phyloP scores from a whole-genome alignment of 805 yeast genomes.

The Candida railenensis region DNA sequence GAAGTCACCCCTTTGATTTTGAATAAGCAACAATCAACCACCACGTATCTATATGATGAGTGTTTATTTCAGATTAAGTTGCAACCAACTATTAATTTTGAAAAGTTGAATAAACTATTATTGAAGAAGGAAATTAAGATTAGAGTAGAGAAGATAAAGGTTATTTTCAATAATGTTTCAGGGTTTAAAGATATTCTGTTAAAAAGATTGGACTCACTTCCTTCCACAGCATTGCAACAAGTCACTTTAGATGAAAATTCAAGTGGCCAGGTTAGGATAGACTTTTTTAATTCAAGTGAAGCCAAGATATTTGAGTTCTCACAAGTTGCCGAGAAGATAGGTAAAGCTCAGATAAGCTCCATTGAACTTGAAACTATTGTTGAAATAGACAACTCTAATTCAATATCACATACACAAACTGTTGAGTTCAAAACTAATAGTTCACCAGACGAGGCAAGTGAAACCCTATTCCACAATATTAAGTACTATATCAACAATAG shows the following conservation, averaged over 20 bases:
- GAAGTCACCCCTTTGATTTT: constrained; percentile 16
- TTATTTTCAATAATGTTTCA: constrained; percentile 7
- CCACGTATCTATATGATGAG: constrained; percentile 16
- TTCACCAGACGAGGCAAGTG: not conserved
- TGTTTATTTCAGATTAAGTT: constrained; percentile 20
- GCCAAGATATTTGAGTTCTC: constrained; percentile 17
- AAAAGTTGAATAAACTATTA: constrained; percentile 8
- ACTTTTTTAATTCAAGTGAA: not conserved
- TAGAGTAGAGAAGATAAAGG: constrained; percentile 10
- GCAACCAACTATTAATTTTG: constrained; percentile 9
- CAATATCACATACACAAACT: not conserved
- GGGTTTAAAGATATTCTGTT: not conserved
- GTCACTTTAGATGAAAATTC: not conserved
- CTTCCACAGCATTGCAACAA: not conserved
- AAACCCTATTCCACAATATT: not conserved
- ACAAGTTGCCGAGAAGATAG: constrained; percentile 21
- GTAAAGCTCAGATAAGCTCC: constrained; percentile 18
- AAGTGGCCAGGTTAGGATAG: not conserved
- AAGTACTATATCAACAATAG: not conserved
- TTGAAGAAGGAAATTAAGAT: constrained; percentile 7
- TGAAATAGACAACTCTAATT: not conserved
- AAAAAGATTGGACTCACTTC: not conserved
- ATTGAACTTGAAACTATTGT: constrained; percentile 7
- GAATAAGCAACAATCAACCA: constrained; percentile 10
- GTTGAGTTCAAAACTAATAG: not conserved